Conservation (phyloP, 73 alveolate species). For the Breviolum minutum region DNA sequence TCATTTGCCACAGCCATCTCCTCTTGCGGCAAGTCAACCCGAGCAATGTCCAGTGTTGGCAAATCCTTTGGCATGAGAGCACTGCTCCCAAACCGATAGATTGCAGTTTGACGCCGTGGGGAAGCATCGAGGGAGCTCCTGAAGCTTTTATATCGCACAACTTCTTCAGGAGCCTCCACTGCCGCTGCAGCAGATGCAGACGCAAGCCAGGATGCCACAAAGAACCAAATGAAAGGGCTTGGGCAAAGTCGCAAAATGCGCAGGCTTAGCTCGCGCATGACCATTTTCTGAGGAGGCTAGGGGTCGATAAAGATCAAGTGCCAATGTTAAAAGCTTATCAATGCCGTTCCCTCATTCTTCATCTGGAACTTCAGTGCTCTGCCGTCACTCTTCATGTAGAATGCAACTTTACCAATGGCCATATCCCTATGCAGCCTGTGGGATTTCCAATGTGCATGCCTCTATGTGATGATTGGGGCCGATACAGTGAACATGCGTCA, state of each 20-base stretch:
- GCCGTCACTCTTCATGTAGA: too few species aligned
- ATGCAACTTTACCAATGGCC: too few species aligned
- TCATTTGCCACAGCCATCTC: neutral
- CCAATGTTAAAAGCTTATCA: too few species aligned
- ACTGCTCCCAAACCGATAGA: slow-evolving; percentile 8
- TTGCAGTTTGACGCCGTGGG: slow-evolving; percentile 62
- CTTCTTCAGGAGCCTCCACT: slow-evolving; percentile 6
- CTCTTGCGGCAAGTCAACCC: neutral
- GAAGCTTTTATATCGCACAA: neutral
- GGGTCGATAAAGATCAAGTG: neutral
- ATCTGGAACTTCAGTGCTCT: too few species aligned
- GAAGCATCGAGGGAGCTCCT: neutral
- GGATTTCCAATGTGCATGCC: too few species aligned
- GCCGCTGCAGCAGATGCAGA: slow-evolving; percentile 42
- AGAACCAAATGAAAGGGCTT: slow-evolving; percentile 49
- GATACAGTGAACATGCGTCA: too few species aligned
- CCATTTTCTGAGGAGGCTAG: neutral
- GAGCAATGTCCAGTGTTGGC: neutral
- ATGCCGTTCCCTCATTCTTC: too few species aligned
- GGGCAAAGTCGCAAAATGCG: slow-evolving; percentile 66
- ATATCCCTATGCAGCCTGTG: too few species aligned
- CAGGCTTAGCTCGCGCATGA: slow-evolving; percentile 90
- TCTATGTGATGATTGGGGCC: too few species aligned
- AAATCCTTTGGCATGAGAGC: slow-evolving; percentile 17
- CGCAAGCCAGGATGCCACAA: slow-evolving; percentile 34